Percentiles rank a stretch among this genome's conserved stretches.
Conservation (phyloP, 2,329 filamentous ascomycete species). For the Aspergillus proliferans region DNA sequence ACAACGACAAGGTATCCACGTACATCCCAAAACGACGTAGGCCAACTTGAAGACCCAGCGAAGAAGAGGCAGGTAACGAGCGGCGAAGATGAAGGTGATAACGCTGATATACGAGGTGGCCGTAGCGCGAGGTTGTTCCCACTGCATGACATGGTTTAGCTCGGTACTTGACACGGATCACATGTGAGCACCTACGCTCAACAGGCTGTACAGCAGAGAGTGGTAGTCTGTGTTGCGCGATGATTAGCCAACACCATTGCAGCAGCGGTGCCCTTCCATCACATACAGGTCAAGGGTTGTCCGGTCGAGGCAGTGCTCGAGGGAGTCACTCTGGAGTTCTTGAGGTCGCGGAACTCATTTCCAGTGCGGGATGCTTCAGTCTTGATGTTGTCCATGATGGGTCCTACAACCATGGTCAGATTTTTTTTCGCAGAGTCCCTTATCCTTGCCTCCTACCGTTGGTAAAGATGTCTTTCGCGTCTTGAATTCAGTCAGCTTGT, state of each 20-base stretch:
- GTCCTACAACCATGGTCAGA: constrained; percentile 34
- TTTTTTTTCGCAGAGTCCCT: neutral
- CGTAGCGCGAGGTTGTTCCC: constrained; percentile 61
- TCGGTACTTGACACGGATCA: neutral
- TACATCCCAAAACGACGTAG: constrained; percentile 55
- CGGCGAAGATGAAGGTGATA: constrained; percentile 56
- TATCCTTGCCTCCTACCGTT: constrained; percentile 15
- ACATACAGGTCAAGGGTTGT: constrained; percentile 56
- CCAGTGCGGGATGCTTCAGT: constrained; percentile 51
- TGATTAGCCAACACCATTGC: constrained; percentile 10
- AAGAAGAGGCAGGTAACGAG: constrained; percentile 57
- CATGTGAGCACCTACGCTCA: constrained; percentile 46
- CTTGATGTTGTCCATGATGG: constrained; percentile 52
- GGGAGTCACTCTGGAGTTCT: constrained; percentile 48
- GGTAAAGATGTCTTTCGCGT: constrained; percentile 19
- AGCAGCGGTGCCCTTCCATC: neutral
- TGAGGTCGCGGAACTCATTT: constrained; percentile 54
- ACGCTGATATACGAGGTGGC: constrained; percentile 53
- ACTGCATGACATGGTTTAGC: constrained; percentile 32
- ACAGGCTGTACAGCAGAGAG: constrained; percentile 59
- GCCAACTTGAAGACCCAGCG: constrained; percentile 56
- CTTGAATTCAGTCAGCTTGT: constrained; percentile 16
- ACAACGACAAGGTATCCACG: constrained; percentile 26
- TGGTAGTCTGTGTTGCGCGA: constrained; percentile 53
- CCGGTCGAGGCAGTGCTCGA: constrained; percentile 52